Conservation (phyloP, 306 rosid genomes). For the Hippophae gyantsensis region DNA sequence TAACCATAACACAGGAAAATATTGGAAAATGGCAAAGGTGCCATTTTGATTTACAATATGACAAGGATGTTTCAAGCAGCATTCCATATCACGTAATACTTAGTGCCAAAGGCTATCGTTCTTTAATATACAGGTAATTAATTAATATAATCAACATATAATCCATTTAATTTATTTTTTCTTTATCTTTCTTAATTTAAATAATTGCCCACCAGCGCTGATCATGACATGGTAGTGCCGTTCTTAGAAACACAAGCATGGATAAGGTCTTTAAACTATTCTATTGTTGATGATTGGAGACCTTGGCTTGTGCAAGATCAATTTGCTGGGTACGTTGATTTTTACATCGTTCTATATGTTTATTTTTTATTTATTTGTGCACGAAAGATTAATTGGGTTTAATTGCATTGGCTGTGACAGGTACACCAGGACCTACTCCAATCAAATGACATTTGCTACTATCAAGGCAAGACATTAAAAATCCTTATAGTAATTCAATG, state of each 20-base stretch:
- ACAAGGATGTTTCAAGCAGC: slow-evolving; percentile 10
- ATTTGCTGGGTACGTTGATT: slow-evolving; percentile 24
- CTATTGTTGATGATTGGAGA: slow-evolving; percentile 26
- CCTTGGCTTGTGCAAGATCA: slow-evolving; percentile 26
- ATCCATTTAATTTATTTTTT: not conserved
- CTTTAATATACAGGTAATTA: slow-evolving; percentile 25
- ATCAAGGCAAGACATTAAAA: slow-evolving; percentile 3
- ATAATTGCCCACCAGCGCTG: slow-evolving; percentile 13
- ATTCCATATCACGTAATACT: slow-evolving; percentile 17
- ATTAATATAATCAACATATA: no score
- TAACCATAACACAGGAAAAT: slow-evolving; percentile 12
- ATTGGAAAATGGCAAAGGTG: slow-evolving; percentile 20
- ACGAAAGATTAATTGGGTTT: not conserved
- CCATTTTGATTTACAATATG: slow-evolving; percentile 3
- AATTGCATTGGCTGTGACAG: not conserved
- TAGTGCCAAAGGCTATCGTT: slow-evolving; percentile 19
- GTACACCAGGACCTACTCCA: slow-evolving; percentile 14
- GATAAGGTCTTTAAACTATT: slow-evolving; percentile 19
- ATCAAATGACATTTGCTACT: slow-evolving; percentile 13
- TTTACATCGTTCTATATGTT: not conserved
- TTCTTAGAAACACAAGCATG: slow-evolving; percentile 19
- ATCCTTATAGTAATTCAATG: no score
- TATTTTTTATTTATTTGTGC: not conserved
- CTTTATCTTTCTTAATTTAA: not conserved
- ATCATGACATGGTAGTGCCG: slow-evolving; percentile 26